Evolutionary conservation across 306 rosid species (phyloP).

Genomic region (Fagus crenata): DNA sequence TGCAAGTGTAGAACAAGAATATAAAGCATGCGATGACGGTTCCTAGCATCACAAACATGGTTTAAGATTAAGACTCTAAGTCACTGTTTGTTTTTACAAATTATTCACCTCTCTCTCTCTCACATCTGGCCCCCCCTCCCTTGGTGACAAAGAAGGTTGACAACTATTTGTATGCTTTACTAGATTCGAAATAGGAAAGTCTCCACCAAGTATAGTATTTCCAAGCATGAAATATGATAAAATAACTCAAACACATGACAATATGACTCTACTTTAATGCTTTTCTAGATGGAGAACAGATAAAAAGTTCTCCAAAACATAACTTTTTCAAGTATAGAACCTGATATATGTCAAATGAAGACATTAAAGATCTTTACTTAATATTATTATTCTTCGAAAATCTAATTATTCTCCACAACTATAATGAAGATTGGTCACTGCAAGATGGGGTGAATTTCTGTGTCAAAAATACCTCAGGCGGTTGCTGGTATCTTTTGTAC

Average conservation of each 20-base stretch:
- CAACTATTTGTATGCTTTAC: not conserved
- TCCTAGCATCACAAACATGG: slow-evolving; percentile 3
- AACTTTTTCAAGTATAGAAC: not conserved
- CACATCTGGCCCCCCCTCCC: not conserved
- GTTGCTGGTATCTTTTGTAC: not conserved
- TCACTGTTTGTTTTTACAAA: slow-evolving; percentile 1
- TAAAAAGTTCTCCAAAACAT: slow-evolving; percentile 1
- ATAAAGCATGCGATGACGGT: slow-evolving; percentile 8
- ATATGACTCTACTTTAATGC: not conserved
- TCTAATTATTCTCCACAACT: slow-evolving; percentile 6
- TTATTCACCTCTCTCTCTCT: slow-evolving; percentile 9
- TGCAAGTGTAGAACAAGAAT: not conserved
- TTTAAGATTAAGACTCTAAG: not conserved
- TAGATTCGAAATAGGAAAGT: not conserved
- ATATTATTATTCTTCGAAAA: not conserved
- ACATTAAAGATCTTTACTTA: not conserved
- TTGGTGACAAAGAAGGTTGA: not conserved
- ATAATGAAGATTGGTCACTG: not conserved
- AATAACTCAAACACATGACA: not conserved
- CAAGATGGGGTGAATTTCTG: not conserved
- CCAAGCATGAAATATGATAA: not conserved
- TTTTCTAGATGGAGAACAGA: not conserved
- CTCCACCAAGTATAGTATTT: not conserved
- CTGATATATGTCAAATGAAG: not conserved
- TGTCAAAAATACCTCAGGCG: not conserved